Base-by-base conservation (phyloP, 2,329 filamentous ascomycete species). In the Aspergillus udagawae region DNA sequence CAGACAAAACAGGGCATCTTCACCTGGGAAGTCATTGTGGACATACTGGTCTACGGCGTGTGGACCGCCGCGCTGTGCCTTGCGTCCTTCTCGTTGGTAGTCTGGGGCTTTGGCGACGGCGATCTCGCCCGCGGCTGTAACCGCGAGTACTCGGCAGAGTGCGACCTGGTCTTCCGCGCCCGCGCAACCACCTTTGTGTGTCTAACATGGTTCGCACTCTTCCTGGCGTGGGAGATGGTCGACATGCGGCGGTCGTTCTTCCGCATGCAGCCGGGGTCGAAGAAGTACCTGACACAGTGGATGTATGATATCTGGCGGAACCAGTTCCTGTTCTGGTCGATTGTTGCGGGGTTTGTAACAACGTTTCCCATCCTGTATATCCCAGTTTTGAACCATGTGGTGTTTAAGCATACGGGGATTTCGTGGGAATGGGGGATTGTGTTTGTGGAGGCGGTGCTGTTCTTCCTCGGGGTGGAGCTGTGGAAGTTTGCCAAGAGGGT, bases 31-130 rank as follows among this genome's bases (percentile, higher is more conserved):
- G 83, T 94, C 63, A 82, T 92, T 51, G 75, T 88, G 61, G 91
- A 94, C 73, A 92, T 92, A 83, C 70, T 91, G 12, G 85, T 92
- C n/a, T 92, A 93, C 68, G 91, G 91, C 27, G 67, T 86, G 62
- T 87, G 89, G 79, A 91, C 93, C 85, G 88, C 89, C 2, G 82
- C 80, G 1, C 85, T 90, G 60, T 87, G 84, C 63, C 80, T 89
- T 1, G 76, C 80, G 3, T 77, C 83, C 47, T 90, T 90, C 73
- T 77, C 82, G 0, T 77, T 90, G 9, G 83, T 89, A 10, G 75
- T 89, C 56, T 90, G 84, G 67, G 82, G 80, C 23, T 83, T 82
- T 60, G 84, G 85, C 32, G 78, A 82, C 60, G 84, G 83, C 21
- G 71, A 83, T 44, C 81, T 89, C 1, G 86, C 84, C 0, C 60